Base-by-base conservation (phyloP, 345 rosid genomes). In the Eucalyptus coolabah region DNA sequence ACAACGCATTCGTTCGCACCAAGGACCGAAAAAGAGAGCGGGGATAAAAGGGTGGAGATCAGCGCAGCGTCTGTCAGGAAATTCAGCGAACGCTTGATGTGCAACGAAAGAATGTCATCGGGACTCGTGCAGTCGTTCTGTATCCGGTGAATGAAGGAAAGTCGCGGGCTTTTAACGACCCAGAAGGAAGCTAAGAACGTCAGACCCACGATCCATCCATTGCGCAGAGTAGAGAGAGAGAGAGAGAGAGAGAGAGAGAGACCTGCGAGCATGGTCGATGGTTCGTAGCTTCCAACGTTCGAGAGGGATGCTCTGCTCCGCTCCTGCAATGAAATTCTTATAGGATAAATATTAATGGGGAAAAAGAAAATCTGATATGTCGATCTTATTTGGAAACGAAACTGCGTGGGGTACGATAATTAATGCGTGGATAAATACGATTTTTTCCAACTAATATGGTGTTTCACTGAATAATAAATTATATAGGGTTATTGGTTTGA, bases 31-130 rank as follows among this genome's bases (percentile, higher is more conserved):
- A 2, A 21, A 77, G 47, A 77, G 85, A 40, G 47, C 47, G 24
- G 47, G 47, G 47, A 77, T 12, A 37, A 37, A 40, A 21, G 85
- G 30, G 13, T 21, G 85, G 30, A 23, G 30, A 77, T 77, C 85
- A 21, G 44, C 47, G 85, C 85, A 77, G 24, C 28, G 47, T 89
- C 91, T 90, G 19, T 87, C 90, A 54, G 90, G 89, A 90, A 90
- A 89, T 89, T 83, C 90, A 88, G 88, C 93, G 87, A 92, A 91
- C 93, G 90, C 8, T 24, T 87, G 44, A 54, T 11, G 87, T 87
- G 92, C 93, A 83, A 6, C 88, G 5, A 19, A 6, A 87, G 40
- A 37, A 40, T 7, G 85, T 40, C 85, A 40, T 77, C 47, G 85
- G 10, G 17, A 40, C 85, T 42, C 28, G 47, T 6, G 47, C 85